A percentile compares a stretch with the other conserved stretches of the same genome.
Evolutionary conservation across 1,139 yeast genomes (phyloP).

Genomic region (Geotrichum citri-aurantii): DNA sequence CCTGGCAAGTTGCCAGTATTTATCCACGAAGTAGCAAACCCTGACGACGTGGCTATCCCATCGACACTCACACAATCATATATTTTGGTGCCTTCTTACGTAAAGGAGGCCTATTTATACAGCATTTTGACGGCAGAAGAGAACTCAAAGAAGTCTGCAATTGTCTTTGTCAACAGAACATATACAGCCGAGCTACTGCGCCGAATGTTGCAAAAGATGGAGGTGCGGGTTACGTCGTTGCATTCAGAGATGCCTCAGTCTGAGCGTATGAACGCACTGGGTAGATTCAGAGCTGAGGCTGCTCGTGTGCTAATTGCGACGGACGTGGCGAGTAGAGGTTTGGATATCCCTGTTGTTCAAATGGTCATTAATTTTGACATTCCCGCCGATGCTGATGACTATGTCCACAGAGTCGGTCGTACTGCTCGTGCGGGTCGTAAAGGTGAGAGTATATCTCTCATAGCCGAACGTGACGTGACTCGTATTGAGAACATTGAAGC

Average conservation of each 20-base stretch:
- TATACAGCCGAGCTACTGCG: slow-evolving; percentile 81
- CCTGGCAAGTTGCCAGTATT: slow-evolving; percentile 63
- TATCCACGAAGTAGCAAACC: slow-evolving; percentile 71
- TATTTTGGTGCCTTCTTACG: slow-evolving; percentile 66
- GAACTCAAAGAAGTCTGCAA: slow-evolving; percentile 61
- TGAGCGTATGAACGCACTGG: slow-evolving; percentile 85
- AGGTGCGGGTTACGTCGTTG: slow-evolving; percentile 75
- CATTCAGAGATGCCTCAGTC: slow-evolving; percentile 94
- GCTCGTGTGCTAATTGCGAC: slow-evolving; percentile 91
- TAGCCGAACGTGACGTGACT: slow-evolving; percentile 78
- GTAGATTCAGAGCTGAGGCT: slow-evolving; percentile 88
- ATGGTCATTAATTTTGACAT: slow-evolving; percentile 86
- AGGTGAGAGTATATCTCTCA: slow-evolving; percentile 65
- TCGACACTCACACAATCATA: slow-evolving; percentile 56
- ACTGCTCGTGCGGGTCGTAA: slow-evolving; percentile 97
- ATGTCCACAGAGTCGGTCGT: slow-evolving; percentile 98
- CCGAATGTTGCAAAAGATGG: slow-evolving; percentile 66
- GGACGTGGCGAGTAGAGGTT: slow-evolving; percentile 95
- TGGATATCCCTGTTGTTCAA: slow-evolving; percentile 90
- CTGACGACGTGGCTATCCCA: slow-evolving; percentile 71
- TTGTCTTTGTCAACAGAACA: slow-evolving; percentile 88
- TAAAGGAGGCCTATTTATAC: slow-evolving; percentile 82
- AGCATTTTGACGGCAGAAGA: slow-evolving; percentile 58
- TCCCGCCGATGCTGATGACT: slow-evolving; percentile 96
- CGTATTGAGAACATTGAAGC: slow-evolving; percentile 83